phyloP scores from a whole-genome alignment of 352 stramenopile genomes.

The Pythium chondricola region DNA sequence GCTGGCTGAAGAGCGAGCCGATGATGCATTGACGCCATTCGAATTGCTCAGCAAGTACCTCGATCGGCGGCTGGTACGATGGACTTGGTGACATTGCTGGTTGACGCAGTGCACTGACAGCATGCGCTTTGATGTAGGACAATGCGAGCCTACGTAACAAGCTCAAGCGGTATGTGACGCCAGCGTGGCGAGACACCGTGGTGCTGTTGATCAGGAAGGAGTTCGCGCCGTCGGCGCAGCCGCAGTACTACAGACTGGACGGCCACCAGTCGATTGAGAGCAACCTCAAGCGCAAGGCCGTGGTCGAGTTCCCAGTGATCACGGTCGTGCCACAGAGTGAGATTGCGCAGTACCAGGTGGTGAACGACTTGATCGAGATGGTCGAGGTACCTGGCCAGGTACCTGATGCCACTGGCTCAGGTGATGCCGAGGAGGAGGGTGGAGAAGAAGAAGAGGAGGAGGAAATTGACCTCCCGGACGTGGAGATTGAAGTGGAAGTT shows the following conservation, averaged over 20 bases:
- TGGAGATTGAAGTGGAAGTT: neutral
- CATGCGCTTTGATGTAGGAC: slow-evolving; percentile 27
- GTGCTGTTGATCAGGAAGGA: slow-evolving; percentile 71
- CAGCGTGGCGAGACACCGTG: slow-evolving; percentile 48
- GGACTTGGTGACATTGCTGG: neutral
- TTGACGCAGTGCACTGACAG: neutral
- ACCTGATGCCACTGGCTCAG: neutral
- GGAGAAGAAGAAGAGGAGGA: neutral
- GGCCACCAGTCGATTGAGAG: slow-evolving; percentile 53
- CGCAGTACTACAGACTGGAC: slow-evolving; percentile 71
- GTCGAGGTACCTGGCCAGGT: slow-evolving; percentile 12
- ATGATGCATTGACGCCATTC: slow-evolving; percentile 49
- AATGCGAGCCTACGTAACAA: slow-evolving; percentile 63
- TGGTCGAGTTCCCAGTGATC: slow-evolving; percentile 80
- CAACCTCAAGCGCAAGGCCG: slow-evolving; percentile 68
- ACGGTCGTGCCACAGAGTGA: slow-evolving; percentile 40
- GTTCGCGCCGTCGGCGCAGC: slow-evolving; percentile 56
- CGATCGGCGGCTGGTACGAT: slow-evolving; percentile 42
- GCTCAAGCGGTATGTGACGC: slow-evolving; percentile 56
- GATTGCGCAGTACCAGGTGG: slow-evolving; percentile 47
- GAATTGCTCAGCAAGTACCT: slow-evolving; percentile 58
- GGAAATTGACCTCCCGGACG: slow-evolving; percentile 1
- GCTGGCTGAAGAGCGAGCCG: slow-evolving; percentile 42
- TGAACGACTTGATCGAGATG: slow-evolving; percentile 63
- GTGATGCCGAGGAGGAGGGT: neutral